Evolutionary conservation across 1,284 basidiomycete genomes (phyloP), one percentile per base, ranked within the genome.

Genomic region (Fomitopsis palustris): DNA sequence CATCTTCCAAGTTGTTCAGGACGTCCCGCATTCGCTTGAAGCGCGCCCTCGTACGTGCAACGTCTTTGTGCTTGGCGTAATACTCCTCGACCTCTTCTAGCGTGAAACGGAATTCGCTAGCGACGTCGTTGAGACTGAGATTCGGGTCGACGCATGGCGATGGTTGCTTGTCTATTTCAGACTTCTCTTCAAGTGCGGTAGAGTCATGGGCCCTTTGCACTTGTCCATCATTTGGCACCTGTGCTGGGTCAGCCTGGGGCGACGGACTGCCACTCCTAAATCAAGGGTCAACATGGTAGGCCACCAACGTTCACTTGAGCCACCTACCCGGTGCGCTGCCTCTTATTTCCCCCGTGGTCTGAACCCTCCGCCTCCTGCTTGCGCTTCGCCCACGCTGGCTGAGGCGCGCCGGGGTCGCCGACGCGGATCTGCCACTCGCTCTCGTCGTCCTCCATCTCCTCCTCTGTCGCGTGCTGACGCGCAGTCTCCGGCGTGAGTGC

Each of bases 21-120:
- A 82, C 66, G 56, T 82, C 76, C 39, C 88, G 79, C 86, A 90
- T 88, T 64, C 72, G 81, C 65, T 81, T 80, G 70, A 91, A 91
- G 31, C 86, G 78, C 39, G 64, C 72, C 63, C 79, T 79, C 10
- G 89, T 90, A 45, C 80, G 79, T 39, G 78, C 80, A 79, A 88
- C 82, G 64, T 89, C 86, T 12, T 84, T 85, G 59, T 80, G 86
- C 63, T 79, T 82, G 65, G 89, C 85, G 62, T 90, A 88, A 67
- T 84, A 88, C 66, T 87, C 87, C 66, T 86, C 81, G 12, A 91
- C 88, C 69, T 91, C 89, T 62, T 85, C 84, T 0, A 82, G 68
- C 1, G 87, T 88, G 70, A 91, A 91, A 53, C 84, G 77, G 65
- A 76, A 86, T 41, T 87, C 82, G 29, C 70, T 74, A 8, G 88